These are phyloP conservation scores for Pyrenochaeta sp. DNA, from an alignment of 2,329 filamentous ascomycete genomes.

Conservation along the genomic window DNA sequence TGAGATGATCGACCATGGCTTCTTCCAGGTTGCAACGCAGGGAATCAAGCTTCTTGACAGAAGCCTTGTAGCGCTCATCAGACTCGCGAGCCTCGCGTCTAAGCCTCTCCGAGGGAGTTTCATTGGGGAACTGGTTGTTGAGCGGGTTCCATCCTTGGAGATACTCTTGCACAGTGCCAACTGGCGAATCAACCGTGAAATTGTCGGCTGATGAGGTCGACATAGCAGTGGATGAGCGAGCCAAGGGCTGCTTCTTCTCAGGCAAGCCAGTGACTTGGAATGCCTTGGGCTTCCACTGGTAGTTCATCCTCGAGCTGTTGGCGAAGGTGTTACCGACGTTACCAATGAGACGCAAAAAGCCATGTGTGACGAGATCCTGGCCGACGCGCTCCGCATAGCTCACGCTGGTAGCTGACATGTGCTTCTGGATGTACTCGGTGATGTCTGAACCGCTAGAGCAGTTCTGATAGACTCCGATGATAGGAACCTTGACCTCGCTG, in stretches of 20 bases:
- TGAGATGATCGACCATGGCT: conserved; percentile 88
- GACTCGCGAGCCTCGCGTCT: conserved; percentile 88
- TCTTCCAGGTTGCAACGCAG: conserved; percentile 95
- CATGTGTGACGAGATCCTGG: conserved; percentile 86
- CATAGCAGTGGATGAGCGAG: conserved; percentile 76
- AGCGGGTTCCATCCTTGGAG: conserved; percentile 92
- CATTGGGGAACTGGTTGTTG: conserved; percentile 89
- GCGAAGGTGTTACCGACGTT: conserved; percentile 96
- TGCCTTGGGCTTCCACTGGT: conserved; percentile 93
- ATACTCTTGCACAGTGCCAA: conserved; percentile 86
- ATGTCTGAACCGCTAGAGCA: conserved; percentile 92
- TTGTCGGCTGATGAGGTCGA: conserved; percentile 51
- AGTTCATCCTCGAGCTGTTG: conserved; percentile 96
- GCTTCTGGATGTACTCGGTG: conserved; percentile 90
- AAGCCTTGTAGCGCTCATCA: conserved; percentile 91
- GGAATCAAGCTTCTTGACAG: conserved; percentile 85
- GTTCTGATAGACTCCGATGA: conserved; percentile 93
- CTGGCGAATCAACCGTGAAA: conserved; percentile 76
- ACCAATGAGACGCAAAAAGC: conserved; percentile 88
- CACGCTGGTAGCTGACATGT: conserved; percentile 83
- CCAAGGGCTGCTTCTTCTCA: conserved; percentile 80
- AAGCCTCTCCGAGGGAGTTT: conserved; percentile 85
- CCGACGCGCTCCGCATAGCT: conserved; percentile 94
- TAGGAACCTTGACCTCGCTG: conserved; percentile 92
- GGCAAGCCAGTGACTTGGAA: conserved; percentile 88